Conservation (phyloP, 352 stramenopile species). For the Phytophthora ramorum region DNA sequence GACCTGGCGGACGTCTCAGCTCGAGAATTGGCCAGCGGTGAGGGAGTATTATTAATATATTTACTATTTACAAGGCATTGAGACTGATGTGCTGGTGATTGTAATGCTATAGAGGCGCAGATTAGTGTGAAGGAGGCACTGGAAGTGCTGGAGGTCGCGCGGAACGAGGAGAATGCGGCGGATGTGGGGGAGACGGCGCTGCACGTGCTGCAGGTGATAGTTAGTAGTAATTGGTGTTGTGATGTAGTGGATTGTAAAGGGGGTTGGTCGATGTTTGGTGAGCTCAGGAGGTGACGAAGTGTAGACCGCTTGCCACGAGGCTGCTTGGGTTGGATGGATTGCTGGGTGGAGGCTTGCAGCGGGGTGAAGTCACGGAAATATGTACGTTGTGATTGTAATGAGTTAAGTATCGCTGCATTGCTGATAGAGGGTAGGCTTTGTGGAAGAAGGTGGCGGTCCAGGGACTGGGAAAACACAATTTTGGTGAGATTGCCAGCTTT, state of each 20-base stretch:
- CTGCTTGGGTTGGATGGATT: conserved; percentile 60
- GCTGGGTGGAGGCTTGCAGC: conserved; percentile 68
- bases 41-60: neutral
- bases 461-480: conserved; percentile 84
- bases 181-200: conserved; percentile 49
- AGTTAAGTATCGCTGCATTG: neutral
- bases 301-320: conserved; percentile 47
- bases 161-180: neutral
- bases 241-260: neutral
- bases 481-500: conserved; percentile 33
- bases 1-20: conserved; percentile 59
- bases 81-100: neutral
- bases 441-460: conserved; percentile 54
- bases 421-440: neutral
- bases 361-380: conserved; percentile 82
- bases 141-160: conserved; percentile 34
- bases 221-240: neutral
- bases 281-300: conserved; percentile 38
- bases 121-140: conserved; percentile 51
- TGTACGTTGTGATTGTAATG: conserved; percentile 41
- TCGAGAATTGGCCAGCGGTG: conserved; percentile 68
- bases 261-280: neutral
- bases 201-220: conserved; percentile 50
- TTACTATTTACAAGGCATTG: neutral
- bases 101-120: conserved; percentile 41